These are phyloP conservation scores for Syzygium aromaticum DNA, from an alignment of 345 rosid genomes.

Conservation along the genomic window DNA sequence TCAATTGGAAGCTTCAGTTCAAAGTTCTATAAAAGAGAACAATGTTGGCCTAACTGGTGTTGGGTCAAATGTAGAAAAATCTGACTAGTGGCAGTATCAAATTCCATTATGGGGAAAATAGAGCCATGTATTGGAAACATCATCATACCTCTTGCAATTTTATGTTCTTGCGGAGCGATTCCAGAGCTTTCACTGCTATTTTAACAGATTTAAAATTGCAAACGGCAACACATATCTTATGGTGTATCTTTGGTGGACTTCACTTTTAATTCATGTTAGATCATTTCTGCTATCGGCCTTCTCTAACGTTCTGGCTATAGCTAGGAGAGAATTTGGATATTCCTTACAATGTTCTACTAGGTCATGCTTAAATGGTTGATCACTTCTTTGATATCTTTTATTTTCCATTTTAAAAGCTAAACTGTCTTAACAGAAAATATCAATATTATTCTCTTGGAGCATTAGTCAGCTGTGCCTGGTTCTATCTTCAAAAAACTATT, in stretches of 20 bases:
- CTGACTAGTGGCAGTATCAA: background rate
- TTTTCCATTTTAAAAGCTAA: background rate
- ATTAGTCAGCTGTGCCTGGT: background rate
- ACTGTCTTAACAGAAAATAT: background rate
- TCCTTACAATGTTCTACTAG: background rate
- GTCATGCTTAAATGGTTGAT: background rate
- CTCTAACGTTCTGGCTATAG: background rate
- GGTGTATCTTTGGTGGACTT: background rate
- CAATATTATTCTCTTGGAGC: background rate
- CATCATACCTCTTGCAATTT: background rate
- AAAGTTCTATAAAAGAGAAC: background rate
- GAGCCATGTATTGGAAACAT: background rate
- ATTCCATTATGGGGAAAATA: background rate
- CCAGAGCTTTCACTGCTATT: background rate
- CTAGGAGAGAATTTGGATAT: background rate
- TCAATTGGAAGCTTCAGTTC: background rate
- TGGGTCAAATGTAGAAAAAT: background rate
- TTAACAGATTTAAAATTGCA: background rate
- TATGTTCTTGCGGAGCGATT: background rate
- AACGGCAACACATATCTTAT: background rate
- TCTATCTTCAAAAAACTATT: background rate
- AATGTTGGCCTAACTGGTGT: background rate
- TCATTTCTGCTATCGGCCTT: background rate
- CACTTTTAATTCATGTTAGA: background rate
- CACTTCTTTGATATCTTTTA: background rate